Evolutionary conservation across 192 early-diverging fungal genomes (phyloP).

Genomic region (Irineochytrium annulatum): DNA sequence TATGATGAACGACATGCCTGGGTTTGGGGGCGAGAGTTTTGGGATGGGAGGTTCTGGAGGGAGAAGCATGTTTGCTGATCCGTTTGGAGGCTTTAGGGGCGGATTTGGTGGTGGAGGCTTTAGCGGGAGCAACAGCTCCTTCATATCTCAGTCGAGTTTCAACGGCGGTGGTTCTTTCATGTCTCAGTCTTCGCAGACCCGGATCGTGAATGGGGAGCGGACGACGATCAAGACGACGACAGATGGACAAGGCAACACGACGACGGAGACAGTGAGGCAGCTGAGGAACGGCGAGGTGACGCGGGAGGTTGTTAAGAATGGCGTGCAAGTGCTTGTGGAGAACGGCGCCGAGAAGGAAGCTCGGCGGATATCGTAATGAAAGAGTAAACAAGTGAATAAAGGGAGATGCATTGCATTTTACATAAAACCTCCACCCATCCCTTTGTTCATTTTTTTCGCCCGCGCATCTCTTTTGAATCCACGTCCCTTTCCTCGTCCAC

Average conservation of each 20-base stretch:
- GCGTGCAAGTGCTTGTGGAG: conserved; percentile 4
- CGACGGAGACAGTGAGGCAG: conserved; percentile 15
- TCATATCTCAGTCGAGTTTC: background rate
- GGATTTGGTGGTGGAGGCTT: conserved; percentile 3
- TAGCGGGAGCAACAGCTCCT: background rate
- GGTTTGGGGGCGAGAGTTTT: background rate
- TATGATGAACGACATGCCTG: background rate
- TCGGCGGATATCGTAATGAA: too few species aligned
- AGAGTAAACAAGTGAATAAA: too few species aligned
- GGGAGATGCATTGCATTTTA: too few species aligned
- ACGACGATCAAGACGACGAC: conserved; percentile 20
- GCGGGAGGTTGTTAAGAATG: conserved; percentile 22
- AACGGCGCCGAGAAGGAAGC: too few species aligned
- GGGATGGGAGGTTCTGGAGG: background rate
- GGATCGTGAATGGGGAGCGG: conserved; percentile 24
- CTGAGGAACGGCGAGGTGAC: conserved; percentile 17
- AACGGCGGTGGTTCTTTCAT: conserved; percentile 4
- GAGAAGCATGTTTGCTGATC: conserved; percentile 9
- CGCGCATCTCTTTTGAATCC: too few species aligned
- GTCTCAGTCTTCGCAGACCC: conserved; percentile 9
- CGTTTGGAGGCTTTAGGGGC: conserved; percentile 17
- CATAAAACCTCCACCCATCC: too few species aligned
- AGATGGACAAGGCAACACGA: conserved; percentile 14
- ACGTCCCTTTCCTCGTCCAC: too few species aligned
- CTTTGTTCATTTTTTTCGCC: too few species aligned